Percentiles rank a stretch among this genome's conserved stretches.
These are phyloP conservation scores for Colletotrichum agaves DNA, from an alignment of 2,329 filamentous ascomycete species.

Conservation along the genomic window DNA sequence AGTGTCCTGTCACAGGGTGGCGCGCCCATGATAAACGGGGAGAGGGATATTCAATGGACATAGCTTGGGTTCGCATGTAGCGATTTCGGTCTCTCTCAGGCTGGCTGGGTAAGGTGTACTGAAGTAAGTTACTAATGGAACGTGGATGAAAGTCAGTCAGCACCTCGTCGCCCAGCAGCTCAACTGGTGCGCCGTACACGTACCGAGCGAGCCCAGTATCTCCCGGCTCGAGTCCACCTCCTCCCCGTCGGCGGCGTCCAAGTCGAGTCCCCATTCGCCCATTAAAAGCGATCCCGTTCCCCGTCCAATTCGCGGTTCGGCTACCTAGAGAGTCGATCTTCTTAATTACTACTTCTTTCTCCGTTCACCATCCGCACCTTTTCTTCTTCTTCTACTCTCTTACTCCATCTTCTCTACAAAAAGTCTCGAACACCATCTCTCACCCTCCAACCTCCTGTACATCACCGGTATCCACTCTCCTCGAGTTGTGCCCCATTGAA, in stretches of 20 bases:
- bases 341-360: slow-evolving; percentile 31
- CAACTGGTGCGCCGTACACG: slow-evolving; percentile 22
- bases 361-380: slow-evolving; percentile 15
- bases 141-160: neutral
- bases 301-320: slow-evolving; percentile 33
- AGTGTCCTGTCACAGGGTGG: neutral
- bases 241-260: slow-evolving; percentile 9
- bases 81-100: slow-evolving; percentile 14
- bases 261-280: slow-evolving; percentile 35
- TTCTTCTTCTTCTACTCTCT: slow-evolving; percentile 14
- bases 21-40: neutral
- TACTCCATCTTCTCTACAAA: neutral
- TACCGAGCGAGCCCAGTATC: slow-evolving; percentile 22
- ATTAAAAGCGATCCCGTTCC: slow-evolving; percentile 36
- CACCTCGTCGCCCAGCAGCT: neutral
- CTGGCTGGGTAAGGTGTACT: slow-evolving; percentile 5
- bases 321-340: slow-evolving; percentile 26
- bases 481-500: slow-evolving; percentile 10
- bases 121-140: slow-evolving; percentile 3
- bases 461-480: neutral
- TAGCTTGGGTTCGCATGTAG: neutral
- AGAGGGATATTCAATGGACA: neutral
- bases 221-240: slow-evolving; percentile 35
- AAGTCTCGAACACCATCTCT: neutral
- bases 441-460: slow-evolving; percentile 7